Evolutionary conservation across 2,329 filamentous ascomycete species (phyloP), one percentile per base, ranked within the genome.

Genomic region (Diaporthe vexans): DNA sequence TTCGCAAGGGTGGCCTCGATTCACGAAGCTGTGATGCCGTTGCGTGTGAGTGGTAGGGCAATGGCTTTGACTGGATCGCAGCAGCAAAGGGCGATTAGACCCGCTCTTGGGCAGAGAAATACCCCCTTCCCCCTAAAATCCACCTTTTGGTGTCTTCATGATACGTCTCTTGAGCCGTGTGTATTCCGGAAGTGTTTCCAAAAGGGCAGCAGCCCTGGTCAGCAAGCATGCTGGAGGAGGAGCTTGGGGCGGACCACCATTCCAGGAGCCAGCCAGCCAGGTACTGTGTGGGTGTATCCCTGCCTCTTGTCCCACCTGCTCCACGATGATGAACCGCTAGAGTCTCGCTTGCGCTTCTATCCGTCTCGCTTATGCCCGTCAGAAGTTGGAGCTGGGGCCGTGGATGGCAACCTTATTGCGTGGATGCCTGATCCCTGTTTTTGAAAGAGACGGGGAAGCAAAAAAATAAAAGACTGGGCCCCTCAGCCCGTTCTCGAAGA

Each of bases 371-470:
- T 63, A 72, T 54, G 57, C 70, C 70, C 43, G 70, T 72, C 70
- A 72, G 48, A 35, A 57, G 57, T 29, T 63, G 67, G 52, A 40
- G 26, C 48, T 33, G 35, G 29, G 54, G n/a, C 56, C 43, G 26
- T 72, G n/a, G 63, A 33, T 19, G 37, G 51, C 40, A 70, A 70
- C 67, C 51, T 56, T 70, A 43, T 54, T 72, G 40, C 33, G 40
- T 63, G 57, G 65, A 72, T 61, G 67, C 68, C 51, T 67, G 73
- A 74, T 74, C 73, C 73, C 68, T 74, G 29, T 29, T 29, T 29
- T 29, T 29, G 73, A 5, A 52, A 15, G 29, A 40, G 24, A 29
- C 17, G 52, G 35, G 19, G 43, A 21, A 40, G 17, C 26, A 51
- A 61, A 51, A 61, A 40, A 72, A 63, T n/a, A 56, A n/a, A 70